phyloP scores from a whole-genome alignment of 495 filamentous ascomycete species.

The Alectoria sarmentosa region DNA sequence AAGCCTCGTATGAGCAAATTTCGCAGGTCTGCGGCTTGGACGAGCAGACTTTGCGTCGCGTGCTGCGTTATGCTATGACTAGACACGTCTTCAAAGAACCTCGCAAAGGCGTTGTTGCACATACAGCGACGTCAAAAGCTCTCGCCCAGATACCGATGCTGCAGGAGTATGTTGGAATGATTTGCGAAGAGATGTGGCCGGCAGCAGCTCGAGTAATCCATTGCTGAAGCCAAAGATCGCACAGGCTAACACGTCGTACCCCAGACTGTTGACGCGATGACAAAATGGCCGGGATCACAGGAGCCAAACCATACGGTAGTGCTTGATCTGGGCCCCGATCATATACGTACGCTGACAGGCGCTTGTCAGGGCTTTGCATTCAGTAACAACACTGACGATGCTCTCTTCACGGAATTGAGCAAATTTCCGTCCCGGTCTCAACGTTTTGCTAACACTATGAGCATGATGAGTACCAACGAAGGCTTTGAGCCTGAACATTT shows the following conservation, averaged over 20 bases:
- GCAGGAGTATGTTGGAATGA: constrained; percentile 45
- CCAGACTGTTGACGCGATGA: constrained; percentile 15
- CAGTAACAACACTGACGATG: too few relatives aligned
- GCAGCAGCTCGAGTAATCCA: constrained; percentile 32
- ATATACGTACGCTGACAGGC: too few relatives aligned
- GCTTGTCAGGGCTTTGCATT: too few relatives aligned
- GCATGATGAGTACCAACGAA: constrained; percentile 41
- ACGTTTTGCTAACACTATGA: constrained; percentile 43
- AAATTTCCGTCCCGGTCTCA: constrained; percentile 38
- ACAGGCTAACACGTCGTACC: too few relatives aligned
- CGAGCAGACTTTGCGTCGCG: constrained; percentile 20
- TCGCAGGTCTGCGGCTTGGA: constrained; percentile 19
- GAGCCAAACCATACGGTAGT: constrained; percentile 38
- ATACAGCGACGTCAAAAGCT: constrained; percentile 44
- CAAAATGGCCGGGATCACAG: constrained; percentile 23
- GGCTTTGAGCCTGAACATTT: constrained; percentile 44
- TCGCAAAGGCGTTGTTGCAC: constrained; percentile 41
- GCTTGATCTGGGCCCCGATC: too few relatives aligned
- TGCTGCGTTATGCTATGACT: constrained; percentile 27
- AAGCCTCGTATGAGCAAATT: constrained; percentile 39
- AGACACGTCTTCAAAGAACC: constrained; percentile 51
- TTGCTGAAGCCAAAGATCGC: too few relatives aligned
- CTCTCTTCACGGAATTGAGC: constrained; percentile 32
- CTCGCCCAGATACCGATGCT: constrained; percentile 39
- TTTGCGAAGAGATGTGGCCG: constrained; percentile 45